These are phyloP conservation scores for Trametes hirsuta DNA, from an alignment of 1,284 basidiomycete species.

Conservation along the genomic window DNA sequence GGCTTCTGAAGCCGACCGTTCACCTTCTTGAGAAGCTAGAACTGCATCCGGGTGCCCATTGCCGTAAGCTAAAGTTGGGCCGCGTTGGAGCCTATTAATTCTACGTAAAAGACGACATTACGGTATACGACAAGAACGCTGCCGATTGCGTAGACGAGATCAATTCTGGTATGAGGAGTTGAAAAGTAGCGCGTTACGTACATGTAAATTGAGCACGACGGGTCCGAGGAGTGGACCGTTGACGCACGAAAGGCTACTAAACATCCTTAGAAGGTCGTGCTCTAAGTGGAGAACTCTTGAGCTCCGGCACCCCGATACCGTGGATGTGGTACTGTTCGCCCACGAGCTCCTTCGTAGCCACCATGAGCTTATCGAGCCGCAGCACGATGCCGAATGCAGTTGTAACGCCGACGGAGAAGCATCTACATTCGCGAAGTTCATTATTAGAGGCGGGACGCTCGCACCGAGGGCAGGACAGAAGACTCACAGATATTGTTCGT, in stretches of 20 bases:
- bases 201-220: not conserved
- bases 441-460: not conserved
- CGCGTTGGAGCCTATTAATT: too few relatives aligned
- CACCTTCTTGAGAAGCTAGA: not conserved
- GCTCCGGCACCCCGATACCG: slow-evolving; percentile 52
- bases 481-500: slow-evolving; percentile 71
- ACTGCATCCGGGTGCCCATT: not conserved
- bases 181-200: not conserved
- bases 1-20: not conserved
- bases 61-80: not conserved
- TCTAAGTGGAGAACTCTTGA: not conserved
- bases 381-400: slow-evolving; percentile 69
- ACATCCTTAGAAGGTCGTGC: slow-evolving; percentile 20
- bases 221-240: not conserved
- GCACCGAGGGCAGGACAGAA: not conserved
- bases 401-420: slow-evolving; percentile 76
- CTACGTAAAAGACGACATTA: too few relatives aligned
- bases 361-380: slow-evolving; percentile 72
- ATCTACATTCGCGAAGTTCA: slow-evolving; percentile 41
- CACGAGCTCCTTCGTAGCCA: slow-evolving; percentile 78
- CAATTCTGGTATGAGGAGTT: too few relatives aligned
- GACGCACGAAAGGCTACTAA: not conserved
- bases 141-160: too few relatives aligned
- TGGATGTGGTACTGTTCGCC: slow-evolving; percentile 82
- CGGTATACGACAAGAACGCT: not conserved